Evolutionary conservation across 495 filamentous ascomycete species (phyloP).

Genomic region (Aspergillus bridgeri): DNA sequence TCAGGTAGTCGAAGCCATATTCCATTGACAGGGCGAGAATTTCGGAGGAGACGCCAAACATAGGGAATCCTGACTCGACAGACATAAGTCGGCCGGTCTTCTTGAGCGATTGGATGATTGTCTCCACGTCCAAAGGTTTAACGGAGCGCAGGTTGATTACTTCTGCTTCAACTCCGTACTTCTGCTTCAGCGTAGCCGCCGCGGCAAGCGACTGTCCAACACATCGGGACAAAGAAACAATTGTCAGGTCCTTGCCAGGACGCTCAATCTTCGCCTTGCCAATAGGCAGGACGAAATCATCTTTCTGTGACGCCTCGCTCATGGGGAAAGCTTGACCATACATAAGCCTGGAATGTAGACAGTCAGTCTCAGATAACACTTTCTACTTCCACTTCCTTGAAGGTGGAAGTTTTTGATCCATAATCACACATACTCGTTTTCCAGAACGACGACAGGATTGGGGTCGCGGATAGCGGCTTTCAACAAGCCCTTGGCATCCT

Average conservation of each 20-base stretch:
- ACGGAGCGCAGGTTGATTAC: constrained; percentile 97
- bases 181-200: constrained; percentile 85
- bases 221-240: constrained; percentile 89
- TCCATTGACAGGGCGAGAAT: constrained; percentile 93
- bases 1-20: constrained; percentile 96
- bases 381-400: background rate
- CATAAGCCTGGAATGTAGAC: constrained; percentile 63
- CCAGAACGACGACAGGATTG: constrained; percentile 90
- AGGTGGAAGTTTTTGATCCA: no score
- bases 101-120: constrained; percentile 94
- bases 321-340: constrained; percentile 94
- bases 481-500: constrained; percentile 95
- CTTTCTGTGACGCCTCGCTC: constrained; percentile 90
- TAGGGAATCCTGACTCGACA: constrained; percentile 94
- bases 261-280: constrained; percentile 99
- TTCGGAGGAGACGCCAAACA: constrained; percentile 87
- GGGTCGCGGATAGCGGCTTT: constrained; percentile 98
- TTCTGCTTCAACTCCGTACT: constrained; percentile 93
- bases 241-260: constrained; percentile 89
- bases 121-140: constrained; percentile 94
- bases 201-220: constrained; percentile 89
- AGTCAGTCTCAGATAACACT: constrained; percentile 16
- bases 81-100: constrained; percentile 91
- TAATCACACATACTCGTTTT: constrained; percentile 73
- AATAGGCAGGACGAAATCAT: constrained; percentile 92